phyloP scores from a whole-genome alignment of 345 rosid species.

The Melaleuca alternifolia region DNA sequence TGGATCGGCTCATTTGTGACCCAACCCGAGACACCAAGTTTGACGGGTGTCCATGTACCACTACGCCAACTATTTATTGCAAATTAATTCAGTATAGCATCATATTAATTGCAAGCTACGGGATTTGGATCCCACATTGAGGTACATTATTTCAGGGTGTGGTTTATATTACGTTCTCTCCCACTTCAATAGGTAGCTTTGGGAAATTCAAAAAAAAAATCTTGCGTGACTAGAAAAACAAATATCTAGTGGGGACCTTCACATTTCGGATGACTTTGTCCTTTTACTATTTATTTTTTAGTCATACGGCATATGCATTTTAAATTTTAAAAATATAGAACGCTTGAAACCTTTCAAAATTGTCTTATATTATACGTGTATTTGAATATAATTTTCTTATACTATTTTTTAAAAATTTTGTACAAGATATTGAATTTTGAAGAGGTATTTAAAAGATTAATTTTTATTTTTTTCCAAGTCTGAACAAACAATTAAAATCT shows the following conservation, averaged over 20 bases:
- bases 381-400: not conserved
- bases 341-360: not conserved
- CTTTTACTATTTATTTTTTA: not conserved
- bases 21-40: too few species aligned
- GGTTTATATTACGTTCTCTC: not conserved
- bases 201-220: not conserved
- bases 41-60: not conserved
- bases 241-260: not conserved
- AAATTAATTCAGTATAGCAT: not conserved
- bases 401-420: not conserved
- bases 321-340: not conserved
- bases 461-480: not conserved
- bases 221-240: not conserved
- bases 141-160: too few species aligned
- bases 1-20: too few species aligned
- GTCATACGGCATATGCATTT: not conserved
- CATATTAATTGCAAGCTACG: not conserved
- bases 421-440: not conserved
- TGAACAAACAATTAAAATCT: not conserved
- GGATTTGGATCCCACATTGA: too few species aligned
- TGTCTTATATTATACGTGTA: not conserved
- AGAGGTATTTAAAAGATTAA: not conserved
- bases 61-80: rapidly evolving
- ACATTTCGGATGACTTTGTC: not conserved
- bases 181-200: not conserved